phyloP scores from a whole-genome alignment of 345 rosid species.

The Hibiscus syriacus region DNA sequence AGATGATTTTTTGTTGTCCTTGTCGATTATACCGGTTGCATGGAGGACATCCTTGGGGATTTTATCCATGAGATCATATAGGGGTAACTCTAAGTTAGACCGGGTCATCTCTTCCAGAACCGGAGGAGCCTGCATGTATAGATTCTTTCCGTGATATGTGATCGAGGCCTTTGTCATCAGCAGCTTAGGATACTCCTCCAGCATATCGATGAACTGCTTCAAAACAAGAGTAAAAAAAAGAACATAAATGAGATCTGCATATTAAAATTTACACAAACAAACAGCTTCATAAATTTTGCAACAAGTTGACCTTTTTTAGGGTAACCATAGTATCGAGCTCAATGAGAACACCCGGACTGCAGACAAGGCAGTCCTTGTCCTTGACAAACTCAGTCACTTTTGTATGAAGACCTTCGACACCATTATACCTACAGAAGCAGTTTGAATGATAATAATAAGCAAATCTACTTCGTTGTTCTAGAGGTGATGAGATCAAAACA shows the following conservation, averaged over 20 bases:
- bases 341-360: conserved; percentile 87
- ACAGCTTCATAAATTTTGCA: not conserved
- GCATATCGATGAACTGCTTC: conserved; percentile 63
- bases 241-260: not conserved
- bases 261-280: not conserved
- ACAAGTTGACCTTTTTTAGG: conserved; percentile 60
- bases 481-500: not conserved
- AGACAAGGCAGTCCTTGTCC: conserved; percentile 86
- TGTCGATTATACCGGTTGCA: conserved; percentile 44
- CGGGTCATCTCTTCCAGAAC: conserved; percentile 87
- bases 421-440: conserved; percentile 56
- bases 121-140: conserved; percentile 94
- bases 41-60: conserved; percentile 43
- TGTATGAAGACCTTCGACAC: conserved; percentile 81
- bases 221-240: not conserved
- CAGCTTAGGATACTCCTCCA: conserved; percentile 75
- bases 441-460: not conserved
- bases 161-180: conserved; percentile 70
- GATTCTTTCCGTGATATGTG: conserved; percentile 45
- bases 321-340: conserved; percentile 70
- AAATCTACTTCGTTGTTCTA: not conserved
- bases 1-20: conserved; percentile 52
- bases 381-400: conserved; percentile 76
- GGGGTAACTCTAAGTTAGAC: conserved; percentile 49
- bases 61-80: conserved; percentile 76